Conservation (phyloP, 306 rosid species). For the Purshia tridentata region DNA sequence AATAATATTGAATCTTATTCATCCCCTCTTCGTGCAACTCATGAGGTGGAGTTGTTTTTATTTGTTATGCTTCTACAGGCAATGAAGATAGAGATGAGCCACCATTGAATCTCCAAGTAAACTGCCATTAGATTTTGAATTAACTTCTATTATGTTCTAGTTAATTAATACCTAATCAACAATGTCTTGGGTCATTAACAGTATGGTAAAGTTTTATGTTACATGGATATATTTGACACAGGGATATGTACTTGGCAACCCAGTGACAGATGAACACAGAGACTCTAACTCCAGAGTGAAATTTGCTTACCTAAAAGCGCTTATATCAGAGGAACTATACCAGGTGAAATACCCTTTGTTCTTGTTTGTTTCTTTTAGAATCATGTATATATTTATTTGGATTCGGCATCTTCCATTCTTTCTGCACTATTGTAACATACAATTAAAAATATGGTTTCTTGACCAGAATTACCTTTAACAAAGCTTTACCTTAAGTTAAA, state of each 20-base stretch:
- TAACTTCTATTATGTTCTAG: background rate
- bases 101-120: slow-evolving; percentile 1
- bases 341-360: slow-evolving; percentile 1
- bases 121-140: background rate
- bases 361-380: background rate
- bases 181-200: background rate
- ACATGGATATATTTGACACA: background rate
- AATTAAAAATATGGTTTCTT: too few relatives aligned
- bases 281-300: background rate
- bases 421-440: too few relatives aligned
- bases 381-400: background rate
- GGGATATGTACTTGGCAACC: slow-evolving; percentile 30
- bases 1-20: background rate
- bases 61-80: background rate
- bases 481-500: too few relatives aligned
- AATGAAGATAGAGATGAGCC: background rate
- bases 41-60: background rate
- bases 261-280: background rate
- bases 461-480: too few relatives aligned
- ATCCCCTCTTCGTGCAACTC: background rate
- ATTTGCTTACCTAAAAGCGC: slow-evolving; percentile 17
- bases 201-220: background rate
- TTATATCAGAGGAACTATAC: slow-evolving; percentile 21
- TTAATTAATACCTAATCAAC: background rate
- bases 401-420: too few relatives aligned